These are phyloP conservation scores for Boletus sp. DNA, from an alignment of 768 basidiomycete genomes.

Conservation along the genomic window DNA sequence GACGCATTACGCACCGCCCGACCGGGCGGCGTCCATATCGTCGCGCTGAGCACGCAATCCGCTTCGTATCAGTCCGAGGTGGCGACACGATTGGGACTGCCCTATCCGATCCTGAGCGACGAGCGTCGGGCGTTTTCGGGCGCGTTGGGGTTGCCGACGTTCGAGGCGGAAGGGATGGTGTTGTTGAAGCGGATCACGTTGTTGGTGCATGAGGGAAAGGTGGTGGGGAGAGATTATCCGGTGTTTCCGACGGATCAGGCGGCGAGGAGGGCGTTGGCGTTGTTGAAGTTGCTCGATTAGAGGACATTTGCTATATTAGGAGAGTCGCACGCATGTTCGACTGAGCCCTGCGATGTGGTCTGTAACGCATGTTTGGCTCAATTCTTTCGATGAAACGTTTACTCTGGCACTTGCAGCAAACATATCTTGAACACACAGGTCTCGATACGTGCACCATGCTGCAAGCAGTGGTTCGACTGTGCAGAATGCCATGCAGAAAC, in stretches of 20 bases:
- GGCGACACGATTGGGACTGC: constrained; percentile 11
- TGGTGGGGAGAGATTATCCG: constrained; percentile 20
- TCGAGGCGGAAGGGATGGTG: constrained; percentile 14
- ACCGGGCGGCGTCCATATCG: constrained; percentile 2
- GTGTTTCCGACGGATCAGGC: constrained; percentile 23
- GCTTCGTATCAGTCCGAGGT: constrained; percentile 19
- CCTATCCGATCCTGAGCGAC: constrained; percentile 25
- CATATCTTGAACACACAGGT: constrained; percentile 97
- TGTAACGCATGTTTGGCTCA: constrained; percentile 8
- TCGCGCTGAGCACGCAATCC: constrained; percentile 24
- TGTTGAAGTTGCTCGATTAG: not conserved
- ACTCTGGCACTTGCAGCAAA: constrained; percentile 54
- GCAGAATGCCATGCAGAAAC: constrained; percentile 90
- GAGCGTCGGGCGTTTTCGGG: constrained; percentile 6
- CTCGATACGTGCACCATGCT: constrained; percentile 93
- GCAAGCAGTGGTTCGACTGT: constrained; percentile 98
- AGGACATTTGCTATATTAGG: too few species aligned
- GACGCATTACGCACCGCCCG: not conserved
- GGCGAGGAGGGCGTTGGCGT: constrained; percentile 7
- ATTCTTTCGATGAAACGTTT: not conserved
- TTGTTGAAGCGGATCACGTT: constrained; percentile 22
- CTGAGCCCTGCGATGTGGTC: constrained; percentile 31
- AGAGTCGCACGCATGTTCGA: too few species aligned
- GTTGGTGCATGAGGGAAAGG: constrained; percentile 12
- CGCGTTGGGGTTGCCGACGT: constrained; percentile 17